Evolutionary conservation across 2,329 filamentous ascomycete species (phyloP), one percentile per base, ranked within the genome.

Genomic region (Pseudocercospora fuligena): DNA sequence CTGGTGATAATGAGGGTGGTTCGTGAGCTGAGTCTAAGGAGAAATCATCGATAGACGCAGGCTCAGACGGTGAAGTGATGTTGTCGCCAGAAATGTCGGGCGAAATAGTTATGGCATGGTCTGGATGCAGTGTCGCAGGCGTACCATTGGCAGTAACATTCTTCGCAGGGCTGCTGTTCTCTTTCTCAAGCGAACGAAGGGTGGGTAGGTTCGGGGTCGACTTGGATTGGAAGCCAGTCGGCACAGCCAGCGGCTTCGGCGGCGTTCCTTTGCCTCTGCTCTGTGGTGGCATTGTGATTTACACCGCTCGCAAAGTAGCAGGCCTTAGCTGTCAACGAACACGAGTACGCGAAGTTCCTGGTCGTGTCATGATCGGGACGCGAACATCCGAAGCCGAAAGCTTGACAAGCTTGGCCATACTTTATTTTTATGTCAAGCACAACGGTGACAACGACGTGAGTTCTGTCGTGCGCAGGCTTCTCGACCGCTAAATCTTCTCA

Each of bases 151-250:
- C 57, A 27, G 66, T 66, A 56, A 54, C 63, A 21, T 66, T 68
- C 51, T 63, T 65, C 64, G 65, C 29, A 23, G 65, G 66, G 62
- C 43, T 66, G 33, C 36, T 63, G n/a, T 33, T 23, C 40, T 64
- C 33, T 62, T 58, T 56, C 61, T 66, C 49, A 7, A 80, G 75
- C 3, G 79, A 77, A 58, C 70, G 73, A n/a, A 81, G 69, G 0
- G 81, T 82, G 1, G 82, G 78, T 1, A 83, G 74, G 63, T 83
- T 82, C 5, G 82, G 82, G 2, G 82, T 83, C 0, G 82, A 83
- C 64, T 80, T 80, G 36, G 82, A 84, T 63, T 82, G 80, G 63
- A 82, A 76, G 25, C 78, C 79, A n/a, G 23, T 3, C 1, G 56
- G 56, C 56, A 58, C 31, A 7, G 31, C n/a, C 14, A 58, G 19